Evolutionary conservation across 1,139 yeast species (phyloP).

Genomic region (Suhomyces terraborum): DNA sequence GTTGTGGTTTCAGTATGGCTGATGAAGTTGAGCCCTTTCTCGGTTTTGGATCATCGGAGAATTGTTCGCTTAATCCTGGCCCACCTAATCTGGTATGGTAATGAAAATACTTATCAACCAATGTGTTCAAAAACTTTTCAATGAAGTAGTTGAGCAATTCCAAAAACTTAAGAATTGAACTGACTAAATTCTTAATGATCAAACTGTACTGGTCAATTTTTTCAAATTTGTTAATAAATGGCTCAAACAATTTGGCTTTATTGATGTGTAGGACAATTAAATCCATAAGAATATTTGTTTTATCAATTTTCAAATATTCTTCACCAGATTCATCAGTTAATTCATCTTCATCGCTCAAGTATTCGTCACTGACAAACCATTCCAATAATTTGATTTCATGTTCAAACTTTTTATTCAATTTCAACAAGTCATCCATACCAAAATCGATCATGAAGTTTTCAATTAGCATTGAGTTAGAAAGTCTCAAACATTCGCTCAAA

Average conservation of each 20-base stretch:
- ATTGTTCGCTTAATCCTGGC: slow-evolving; percentile 2
- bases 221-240: slow-evolving; percentile 46
- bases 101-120: slow-evolving; percentile 22
- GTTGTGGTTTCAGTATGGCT: not conserved
- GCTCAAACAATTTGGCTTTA: slow-evolving; percentile 54
- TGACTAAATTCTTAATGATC: slow-evolving; percentile 35
- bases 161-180: slow-evolving; percentile 43
- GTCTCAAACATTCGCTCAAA: slow-evolving; percentile 50
- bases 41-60: slow-evolving; percentile 1
- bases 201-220: slow-evolving; percentile 29
- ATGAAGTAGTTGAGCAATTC: slow-evolving; percentile 35
- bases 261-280: slow-evolving; percentile 49
- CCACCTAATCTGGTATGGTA: slow-evolving; percentile 8
- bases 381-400: slow-evolving; percentile 42
- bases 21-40: not conserved
- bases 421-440: slow-evolving; percentile 39
- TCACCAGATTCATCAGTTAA: not conserved
- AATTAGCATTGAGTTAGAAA: slow-evolving; percentile 53
- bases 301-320: slow-evolving; percentile 26
- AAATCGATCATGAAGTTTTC: slow-evolving; percentile 54
- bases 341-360: slow-evolving; percentile 16
- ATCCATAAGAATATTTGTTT: slow-evolving; percentile 44
- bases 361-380: slow-evolving; percentile 24
- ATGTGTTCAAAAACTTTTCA: slow-evolving; percentile 23
- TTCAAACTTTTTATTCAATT: slow-evolving; percentile 43